Base-by-base conservation (phyloP, 2,329 filamentous ascomycete genomes). In the Thielaviopsis cerberus region DNA sequence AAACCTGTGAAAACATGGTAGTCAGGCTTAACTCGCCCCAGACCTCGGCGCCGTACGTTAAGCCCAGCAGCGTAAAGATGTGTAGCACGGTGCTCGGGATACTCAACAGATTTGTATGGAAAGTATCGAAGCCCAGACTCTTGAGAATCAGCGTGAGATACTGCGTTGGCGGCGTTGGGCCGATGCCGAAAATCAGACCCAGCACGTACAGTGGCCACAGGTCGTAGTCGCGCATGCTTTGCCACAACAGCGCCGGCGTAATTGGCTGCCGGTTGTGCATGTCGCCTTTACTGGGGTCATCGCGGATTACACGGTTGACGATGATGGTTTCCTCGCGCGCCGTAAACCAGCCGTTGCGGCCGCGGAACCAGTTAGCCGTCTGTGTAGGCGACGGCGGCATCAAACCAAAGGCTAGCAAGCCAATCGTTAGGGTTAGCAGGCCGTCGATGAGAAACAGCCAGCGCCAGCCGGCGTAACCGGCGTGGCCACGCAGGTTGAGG, bases 261-360 rank as follows among this genome's bases (percentile, higher is more conserved):
- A 82, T 74, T 0, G 75, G 73, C 64, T 81, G 70, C 4, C 79
- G 73, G 62, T 82, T 82, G 64, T 81, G 77, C 77, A 83, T 81
- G 55, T 74, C 73, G 57, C 76, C 75, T 64, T 80, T 80, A 51
- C 72, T 74, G 0, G 79, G 80, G 58, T 82, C 81, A 51, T 84
- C 81, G 1, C 81, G 75, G 7, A 75, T 63, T 8, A 74, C 67
- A 0, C 82, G 71, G 62, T 82, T 83, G 45, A 83, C 77, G 1
- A 83, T 73, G 59, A 84, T 82, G 23, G 70, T 70, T 59, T 81
- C 76, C 62, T 83, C 79, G 17, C 75, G 74, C 51, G 81, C 76
- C 3, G 64, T 76, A 65, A 83, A 84, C 81, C 81, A 84, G 0
- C 77, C 74, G 1, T 75, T 73, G 25, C 71, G 72, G 2, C 76